A percentile compares a stretch with the other conserved stretches of the same genome.
Conservation (phyloP, 2,329 filamentous ascomycete species). For the Alternaria sp. region DNA sequence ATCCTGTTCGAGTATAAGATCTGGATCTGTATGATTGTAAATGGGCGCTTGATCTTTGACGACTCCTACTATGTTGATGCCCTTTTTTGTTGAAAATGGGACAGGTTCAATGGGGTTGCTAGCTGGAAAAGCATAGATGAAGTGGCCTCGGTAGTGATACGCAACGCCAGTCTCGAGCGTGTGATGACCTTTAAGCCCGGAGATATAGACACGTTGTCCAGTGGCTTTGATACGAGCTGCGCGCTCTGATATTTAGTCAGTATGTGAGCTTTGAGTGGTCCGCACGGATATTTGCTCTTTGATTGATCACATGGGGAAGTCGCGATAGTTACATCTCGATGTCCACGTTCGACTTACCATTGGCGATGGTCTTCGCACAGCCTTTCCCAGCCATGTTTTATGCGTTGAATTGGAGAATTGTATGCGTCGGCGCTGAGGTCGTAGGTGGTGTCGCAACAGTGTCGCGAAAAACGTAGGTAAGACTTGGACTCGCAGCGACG, state of each 20-base stretch:
- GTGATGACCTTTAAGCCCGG: conserved; percentile 31
- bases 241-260: conserved; percentile 4
- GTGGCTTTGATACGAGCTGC: conserved; percentile 18
- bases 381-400: background rate
- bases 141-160: conserved; percentile 44
- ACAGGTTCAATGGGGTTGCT: conserved; percentile 33
- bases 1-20: conserved; percentile 13
- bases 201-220: conserved; percentile 35
- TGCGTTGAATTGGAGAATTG: background rate
- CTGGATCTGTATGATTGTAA: conserved; percentile 8
- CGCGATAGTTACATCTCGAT: background rate
- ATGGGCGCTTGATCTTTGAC: conserved; percentile 15
- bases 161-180: conserved; percentile 33
- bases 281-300: background rate
- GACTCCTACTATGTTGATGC: conserved; percentile 25
- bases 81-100: conserved; percentile 28
- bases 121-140: conserved; percentile 29
- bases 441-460: background rate
- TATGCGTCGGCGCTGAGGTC: background rate
- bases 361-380: background rate
- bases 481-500: background rate
- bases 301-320: background rate
- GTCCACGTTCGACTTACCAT: background rate
- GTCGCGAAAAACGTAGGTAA: background rate
- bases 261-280: background rate